A percentile compares a stretch with the other conserved stretches of the same genome.
phyloP scores from a whole-genome alignment of 306 rosid species.

The Dalbergia cochinchinensis region DNA sequence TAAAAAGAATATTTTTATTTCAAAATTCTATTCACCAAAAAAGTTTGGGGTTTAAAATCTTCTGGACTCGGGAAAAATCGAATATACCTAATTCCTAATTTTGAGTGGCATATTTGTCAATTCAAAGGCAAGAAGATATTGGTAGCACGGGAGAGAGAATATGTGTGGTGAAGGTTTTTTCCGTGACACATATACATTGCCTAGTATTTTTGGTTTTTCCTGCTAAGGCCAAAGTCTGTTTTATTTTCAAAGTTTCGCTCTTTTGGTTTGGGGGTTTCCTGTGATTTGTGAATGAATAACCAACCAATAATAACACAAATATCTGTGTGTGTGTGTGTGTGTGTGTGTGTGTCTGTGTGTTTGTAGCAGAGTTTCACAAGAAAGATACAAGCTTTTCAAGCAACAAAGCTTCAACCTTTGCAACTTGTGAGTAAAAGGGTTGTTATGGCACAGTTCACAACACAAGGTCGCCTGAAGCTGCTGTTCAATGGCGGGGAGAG shows the following conservation, averaged over 20 bases:
- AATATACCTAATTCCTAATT: not conserved
- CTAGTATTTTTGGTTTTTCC: slow-evolving; percentile 11
- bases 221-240: slow-evolving; percentile 34
- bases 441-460: slow-evolving; percentile 70
- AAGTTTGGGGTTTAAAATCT: too few relatives aligned
- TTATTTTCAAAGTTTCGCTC: slow-evolving; percentile 30
- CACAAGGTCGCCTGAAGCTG: slow-evolving; percentile 72
- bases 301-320: slow-evolving; percentile 20
- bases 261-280: slow-evolving; percentile 7
- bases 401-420: slow-evolving; percentile 2
- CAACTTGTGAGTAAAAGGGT: slow-evolving; percentile 5
- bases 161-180: slow-evolving; percentile 71
- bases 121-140: slow-evolving; percentile 28
- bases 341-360: not conserved
- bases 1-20: too few relatives aligned
- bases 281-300: slow-evolving; percentile 44
- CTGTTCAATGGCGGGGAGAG: slow-evolving; percentile 79
- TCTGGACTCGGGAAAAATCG: not conserved
- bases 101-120: slow-evolving; percentile 41
- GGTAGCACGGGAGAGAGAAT: slow-evolving; percentile 30
- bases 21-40: too few relatives aligned
- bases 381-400: slow-evolving; percentile 38
- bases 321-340: slow-evolving; percentile 10
- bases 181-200: slow-evolving; percentile 45
- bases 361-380: slow-evolving; percentile 24